A percentile compares a stretch with the other conserved stretches of the same genome.
Evolutionary conservation across 75 land plant species (phyloP).

Genomic region (Sequoiadendron giganteum): DNA sequence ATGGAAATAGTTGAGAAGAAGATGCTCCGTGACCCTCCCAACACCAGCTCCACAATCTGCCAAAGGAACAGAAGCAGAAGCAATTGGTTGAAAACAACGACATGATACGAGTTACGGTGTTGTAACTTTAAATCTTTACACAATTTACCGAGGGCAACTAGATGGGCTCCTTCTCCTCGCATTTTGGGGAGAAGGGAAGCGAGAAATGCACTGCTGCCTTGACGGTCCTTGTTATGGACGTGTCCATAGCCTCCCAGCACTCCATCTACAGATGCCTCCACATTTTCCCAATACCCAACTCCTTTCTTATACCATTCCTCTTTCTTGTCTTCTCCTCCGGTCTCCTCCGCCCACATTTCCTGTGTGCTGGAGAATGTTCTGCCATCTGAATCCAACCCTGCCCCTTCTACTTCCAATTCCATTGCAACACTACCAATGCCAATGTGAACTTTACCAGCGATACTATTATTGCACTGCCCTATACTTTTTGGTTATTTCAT

Average conservation of each 20-base stretch:
- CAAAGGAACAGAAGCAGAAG: not conserved
- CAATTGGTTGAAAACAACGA: not conserved
- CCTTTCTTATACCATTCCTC: slow-evolving; percentile 85
- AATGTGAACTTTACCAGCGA: not conserved
- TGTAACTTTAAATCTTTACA: not conserved
- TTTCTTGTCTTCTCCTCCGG: slow-evolving; percentile 33
- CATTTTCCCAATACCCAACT: slow-evolving; percentile 92
- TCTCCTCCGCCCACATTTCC: slow-evolving; percentile 80
- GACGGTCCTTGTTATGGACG: slow-evolving; percentile 75
- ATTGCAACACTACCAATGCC: not conserved
- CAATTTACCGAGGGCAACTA: slow-evolving; percentile 69
- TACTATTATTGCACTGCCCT: too few species aligned
- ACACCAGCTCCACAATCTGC: slow-evolving; percentile 97
- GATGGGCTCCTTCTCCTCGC: slow-evolving; percentile 7
- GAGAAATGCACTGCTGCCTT: slow-evolving; percentile 79
- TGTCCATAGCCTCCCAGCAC: slow-evolving; percentile 95
- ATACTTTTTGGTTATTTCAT: too few species aligned
- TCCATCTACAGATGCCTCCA: slow-evolving; percentile 95
- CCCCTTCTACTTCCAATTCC: slow-evolving; percentile 45
- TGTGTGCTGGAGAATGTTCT: slow-evolving; percentile 59
- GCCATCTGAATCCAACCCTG: slow-evolving; percentile 76
- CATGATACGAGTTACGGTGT: not conserved
- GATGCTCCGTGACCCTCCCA: slow-evolving; percentile 84
- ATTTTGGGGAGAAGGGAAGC: slow-evolving; percentile 25
- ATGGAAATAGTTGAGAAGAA: slow-evolving; percentile 71